Percentiles rank a stretch among this genome's conserved stretches.
Evolutionary conservation across 2,329 filamentous ascomycete genomes (phyloP).

Genomic region (Pyricularia pennisetigena): DNA sequence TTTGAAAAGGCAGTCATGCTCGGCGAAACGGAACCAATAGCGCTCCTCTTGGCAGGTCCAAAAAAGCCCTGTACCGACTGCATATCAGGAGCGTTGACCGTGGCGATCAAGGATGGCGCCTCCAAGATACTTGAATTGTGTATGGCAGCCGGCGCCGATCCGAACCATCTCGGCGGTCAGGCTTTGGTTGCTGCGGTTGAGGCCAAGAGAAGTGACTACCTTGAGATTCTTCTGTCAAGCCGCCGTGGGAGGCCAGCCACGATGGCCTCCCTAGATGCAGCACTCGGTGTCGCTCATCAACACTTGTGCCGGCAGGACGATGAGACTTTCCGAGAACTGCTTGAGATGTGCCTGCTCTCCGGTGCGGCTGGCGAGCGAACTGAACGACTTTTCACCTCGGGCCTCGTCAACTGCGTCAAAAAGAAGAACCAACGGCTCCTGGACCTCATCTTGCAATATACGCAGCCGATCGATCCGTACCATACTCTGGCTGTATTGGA

Average conservation of each 20-base stretch:
- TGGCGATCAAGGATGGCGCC: slow-evolving; percentile 15
- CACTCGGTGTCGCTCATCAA: slow-evolving; percentile 11
- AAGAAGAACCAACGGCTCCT: slow-evolving; percentile 10
- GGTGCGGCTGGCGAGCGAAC: slow-evolving; percentile 15
- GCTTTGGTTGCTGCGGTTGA: slow-evolving; percentile 15
- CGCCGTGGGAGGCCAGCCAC: slow-evolving; percentile 8
- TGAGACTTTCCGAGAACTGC: slow-evolving; percentile 8
- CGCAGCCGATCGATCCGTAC: slow-evolving; percentile 10
- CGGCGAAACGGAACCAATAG: slow-evolving; percentile 11
- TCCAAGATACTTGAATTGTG: slow-evolving; percentile 11
- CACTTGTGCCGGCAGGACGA: slow-evolving; percentile 9
- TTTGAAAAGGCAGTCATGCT: slow-evolving; percentile 15
- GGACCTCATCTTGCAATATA: slow-evolving; percentile 12
- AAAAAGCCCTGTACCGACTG: slow-evolving; percentile 15
- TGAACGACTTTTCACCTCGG: slow-evolving; percentile 12
- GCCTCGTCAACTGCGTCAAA: slow-evolving; percentile 13
- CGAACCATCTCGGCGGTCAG: slow-evolving; percentile 14
- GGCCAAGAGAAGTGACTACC: slow-evolving; percentile 11
- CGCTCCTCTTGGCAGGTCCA: slow-evolving; percentile 13
- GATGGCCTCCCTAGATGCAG: slow-evolving; percentile 13
- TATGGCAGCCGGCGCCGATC: slow-evolving; percentile 15
- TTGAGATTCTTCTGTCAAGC: slow-evolving; percentile 13
- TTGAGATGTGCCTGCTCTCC: slow-evolving; percentile 14
- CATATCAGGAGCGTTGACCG: slow-evolving; percentile 13
- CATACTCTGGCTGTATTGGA: slow-evolving; percentile 14